These are phyloP conservation scores for Eustoma russellianum DNA, from an alignment of 257 asterid species.

Conservation along the genomic window DNA sequence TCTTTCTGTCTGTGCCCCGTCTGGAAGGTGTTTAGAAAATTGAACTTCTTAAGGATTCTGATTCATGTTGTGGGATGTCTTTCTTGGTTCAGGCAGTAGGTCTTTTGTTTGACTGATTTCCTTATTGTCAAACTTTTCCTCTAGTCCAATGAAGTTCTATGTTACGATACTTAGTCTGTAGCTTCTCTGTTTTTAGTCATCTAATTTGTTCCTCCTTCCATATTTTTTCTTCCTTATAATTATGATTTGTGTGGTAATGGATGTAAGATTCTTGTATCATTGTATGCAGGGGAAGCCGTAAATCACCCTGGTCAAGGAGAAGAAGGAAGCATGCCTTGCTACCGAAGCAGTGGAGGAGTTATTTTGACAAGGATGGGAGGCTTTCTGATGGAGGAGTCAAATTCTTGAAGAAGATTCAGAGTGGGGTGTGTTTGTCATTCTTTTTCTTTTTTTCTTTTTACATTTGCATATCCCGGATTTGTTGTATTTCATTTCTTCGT, in stretches of 20 bases:
- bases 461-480: background rate
- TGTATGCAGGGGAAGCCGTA: conserved; percentile 54
- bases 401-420: conserved; percentile 77
- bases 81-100: no score
- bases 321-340: conserved; percentile 66
- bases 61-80: no score
- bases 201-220: background rate
- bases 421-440: conserved; percentile 55
- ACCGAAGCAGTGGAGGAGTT: conserved; percentile 66
- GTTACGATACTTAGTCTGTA: no score
- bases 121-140: no score
- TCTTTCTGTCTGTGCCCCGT: background rate
- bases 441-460: no score
- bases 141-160: no score
- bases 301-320: conserved; percentile 88
- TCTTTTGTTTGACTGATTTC: no score
- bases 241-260: conserved; percentile 8
- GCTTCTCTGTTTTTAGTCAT: no score
- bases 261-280: conserved; percentile 10
- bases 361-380: conserved; percentile 61
- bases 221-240: conserved; percentile 1
- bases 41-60: no score
- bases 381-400: conserved; percentile 76
- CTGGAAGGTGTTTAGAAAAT: no score
- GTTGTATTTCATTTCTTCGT: background rate